phyloP scores from a whole-genome alignment of 2,329 filamentous ascomycete genomes.

The Monosporascus sp. region DNA sequence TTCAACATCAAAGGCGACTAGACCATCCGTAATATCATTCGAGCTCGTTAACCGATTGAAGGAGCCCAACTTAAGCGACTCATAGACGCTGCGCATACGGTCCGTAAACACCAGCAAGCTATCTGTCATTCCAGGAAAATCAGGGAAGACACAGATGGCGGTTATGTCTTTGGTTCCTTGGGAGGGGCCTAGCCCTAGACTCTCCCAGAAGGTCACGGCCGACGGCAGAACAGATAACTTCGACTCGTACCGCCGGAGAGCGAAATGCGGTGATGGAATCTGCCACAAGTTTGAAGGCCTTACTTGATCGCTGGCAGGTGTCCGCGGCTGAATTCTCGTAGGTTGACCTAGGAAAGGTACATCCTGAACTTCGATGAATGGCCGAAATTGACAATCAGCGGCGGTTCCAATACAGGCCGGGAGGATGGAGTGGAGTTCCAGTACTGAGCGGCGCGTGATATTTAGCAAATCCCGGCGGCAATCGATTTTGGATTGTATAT shows the following conservation, averaged over 20 bases:
- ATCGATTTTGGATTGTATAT: conserved; percentile 26
- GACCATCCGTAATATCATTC: conserved; percentile 40
- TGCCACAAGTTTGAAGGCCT: conserved; percentile 52
- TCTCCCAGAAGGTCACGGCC: conserved; percentile 76
- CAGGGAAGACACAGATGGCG: conserved; percentile 66
- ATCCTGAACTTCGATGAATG: conserved; percentile 53
- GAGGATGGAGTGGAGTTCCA: conserved; percentile 39
- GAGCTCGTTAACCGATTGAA: conserved; percentile 48
- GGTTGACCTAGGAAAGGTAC: conserved; percentile 49
- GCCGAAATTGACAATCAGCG: conserved; percentile 38
- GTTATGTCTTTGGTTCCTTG: conserved; percentile 67
- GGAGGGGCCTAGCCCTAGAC: conserved; percentile 67
- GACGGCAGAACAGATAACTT: conserved; percentile 70
- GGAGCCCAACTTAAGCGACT: conserved; percentile 65
- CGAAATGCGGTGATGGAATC: conserved; percentile 64
- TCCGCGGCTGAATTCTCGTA: conserved; percentile 46
- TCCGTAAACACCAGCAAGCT: conserved; percentile 60
- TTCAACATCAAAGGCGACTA: conserved; percentile 47
- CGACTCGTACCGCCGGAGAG: conserved; percentile 64
- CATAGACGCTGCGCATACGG: conserved; percentile 65
- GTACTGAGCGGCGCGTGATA: conserved; percentile 43
- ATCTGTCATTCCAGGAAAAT: conserved; percentile 56
- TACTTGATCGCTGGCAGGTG: conserved; percentile 41
- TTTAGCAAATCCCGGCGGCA: conserved; percentile 36
- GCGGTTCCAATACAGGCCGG: conserved; percentile 40